Base-by-base conservation (phyloP, 306 rosid genomes). In the Begonia peltatifolia region DNA sequence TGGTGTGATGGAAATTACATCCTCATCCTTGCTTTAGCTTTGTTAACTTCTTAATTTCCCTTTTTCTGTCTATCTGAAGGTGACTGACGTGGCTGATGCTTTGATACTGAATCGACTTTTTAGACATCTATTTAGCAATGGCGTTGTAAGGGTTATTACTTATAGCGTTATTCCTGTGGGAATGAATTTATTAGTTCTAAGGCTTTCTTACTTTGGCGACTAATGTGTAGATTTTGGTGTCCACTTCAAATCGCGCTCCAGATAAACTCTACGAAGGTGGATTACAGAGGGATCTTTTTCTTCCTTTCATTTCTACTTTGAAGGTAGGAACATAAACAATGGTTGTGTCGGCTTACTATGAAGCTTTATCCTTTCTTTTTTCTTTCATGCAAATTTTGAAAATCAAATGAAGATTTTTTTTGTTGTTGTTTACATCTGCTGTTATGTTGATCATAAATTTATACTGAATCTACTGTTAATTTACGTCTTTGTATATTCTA, bases 11-110 rank as follows among this genome's bases (percentile, higher is more conserved):
- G 43, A 41, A 9, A 1, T 38, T 47, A 30, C 17, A 15, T 50
- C 35, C 14, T 9, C 12, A 38, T 58, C 17, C 49, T 51, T 65
- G 15, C 38, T 48, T 61, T 22, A 23, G 11, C 59, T 56, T 30
- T 30, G 41, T 59, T 44, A 49, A 63, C 52, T 8, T 60, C 12
- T 64, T 20, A 7, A 13, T 25, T 50, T 54, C 14, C 64, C 16
- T 36, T 60, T 58, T 63, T 60, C 67, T 44, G 57, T 30, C 8
- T 30, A 5, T 47, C 36, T 43, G 9, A 51, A 90, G 99, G 99
- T 90, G 74, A 90, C 82, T 13, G 99, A 90, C 67, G 99, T 90
- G 50, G 99, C 99, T 48, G 95, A 90, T 80, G 99, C 99, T 14
- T 77, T 90, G 85, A 58, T 90, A 41, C 78, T 90, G 53, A 79